Base-by-base conservation (phyloP, 768 basidiomycete genomes). In the Macrocybe gigantea region DNA sequence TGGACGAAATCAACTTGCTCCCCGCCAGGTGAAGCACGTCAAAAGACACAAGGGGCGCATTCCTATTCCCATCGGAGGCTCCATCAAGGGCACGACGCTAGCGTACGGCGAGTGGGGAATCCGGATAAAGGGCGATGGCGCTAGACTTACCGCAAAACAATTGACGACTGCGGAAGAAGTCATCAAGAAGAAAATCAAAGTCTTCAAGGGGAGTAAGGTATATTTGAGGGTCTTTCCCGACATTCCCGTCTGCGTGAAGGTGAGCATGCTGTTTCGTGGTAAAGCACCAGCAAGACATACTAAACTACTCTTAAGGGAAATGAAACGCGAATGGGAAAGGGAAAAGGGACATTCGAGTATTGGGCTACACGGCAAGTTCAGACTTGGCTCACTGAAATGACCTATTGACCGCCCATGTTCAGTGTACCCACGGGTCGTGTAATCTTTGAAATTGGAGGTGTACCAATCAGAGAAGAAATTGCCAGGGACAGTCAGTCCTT, bases 281-380 rank as follows among this genome's bases (percentile, higher is more conserved):
- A 38, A 38, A 38, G 4, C 30, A 3, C 12, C 7, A 7, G 11
- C 14, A 9, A 5, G n/a, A 14, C 1, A 7, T 8, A 5, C 9
- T 5, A 5, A 40, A 38, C 14, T 12, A 3, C 12, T 41, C 13
- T 14, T 40, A 50, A 93, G 90, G 95, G 96, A 46, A 98, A 96
- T 57, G 94, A 98, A 67, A 94, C 93, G 5, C 88, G 96, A 76
- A 97, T 98, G 96, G 96, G 96, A 44, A 98, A 98, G 69, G 96
- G 96, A 50, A 99, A 99, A 66, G 96, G 96, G 40, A 81, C 88
- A 0, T 98, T 98, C 58, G 96, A 98, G 61, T 97, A 77, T 63
- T 99, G 96, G 96, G 91, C 94, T 29, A 90, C 88, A 49, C 81
- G 91, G 90, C 92, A 57, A 47, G 80, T 60, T 15, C 51, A 50